Percentiles rank a stretch among this genome's conserved stretches.
phyloP scores from a whole-genome alignment of 106 monocot species.

The Apostasia shenzhenica region DNA sequence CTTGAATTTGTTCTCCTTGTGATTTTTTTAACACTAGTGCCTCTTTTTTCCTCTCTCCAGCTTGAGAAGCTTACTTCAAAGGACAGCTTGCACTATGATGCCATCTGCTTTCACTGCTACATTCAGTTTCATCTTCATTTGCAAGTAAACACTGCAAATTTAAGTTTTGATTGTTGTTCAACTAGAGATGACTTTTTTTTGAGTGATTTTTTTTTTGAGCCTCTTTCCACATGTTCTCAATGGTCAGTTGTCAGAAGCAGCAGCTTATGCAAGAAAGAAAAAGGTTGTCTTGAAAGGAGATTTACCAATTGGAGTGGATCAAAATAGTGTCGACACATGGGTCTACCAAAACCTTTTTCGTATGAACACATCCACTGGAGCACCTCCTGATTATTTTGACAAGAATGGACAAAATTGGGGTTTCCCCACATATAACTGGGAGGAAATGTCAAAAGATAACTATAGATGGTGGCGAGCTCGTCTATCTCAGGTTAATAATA shows the following conservation, averaged over 20 bases:
- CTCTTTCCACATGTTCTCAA: neutral
- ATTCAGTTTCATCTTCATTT: constrained; percentile 88
- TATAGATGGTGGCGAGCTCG: constrained; percentile 95
- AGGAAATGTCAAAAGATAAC: constrained; percentile 94
- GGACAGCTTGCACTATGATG: constrained; percentile 71
- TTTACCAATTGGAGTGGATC: constrained; percentile 89
- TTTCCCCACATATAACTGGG: constrained; percentile 97
- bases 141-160: constrained; percentile 42
- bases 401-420: constrained; percentile 99
- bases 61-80: constrained; percentile 78
- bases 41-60: constrained; percentile 28
- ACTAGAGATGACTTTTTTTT: neutral
- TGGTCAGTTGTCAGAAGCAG: constrained; percentile 68
- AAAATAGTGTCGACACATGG: constrained; percentile 95
- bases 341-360: constrained; percentile 82
- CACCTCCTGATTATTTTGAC: constrained; percentile 95
- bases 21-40: too few relatives aligned
- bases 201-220: neutral
- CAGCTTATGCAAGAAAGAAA: constrained; percentile 68
- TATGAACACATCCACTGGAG: constrained; percentile 92
- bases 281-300: constrained; percentile 90
- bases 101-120: constrained; percentile 82
- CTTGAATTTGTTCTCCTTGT: too few relatives aligned
- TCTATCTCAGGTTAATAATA: constrained; percentile 55
- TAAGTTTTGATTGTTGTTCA: neutral